Evolutionary conservation across 2,329 filamentous ascomycete species (phyloP).

Genomic region (Arthrobotrys megalospora): DNA sequence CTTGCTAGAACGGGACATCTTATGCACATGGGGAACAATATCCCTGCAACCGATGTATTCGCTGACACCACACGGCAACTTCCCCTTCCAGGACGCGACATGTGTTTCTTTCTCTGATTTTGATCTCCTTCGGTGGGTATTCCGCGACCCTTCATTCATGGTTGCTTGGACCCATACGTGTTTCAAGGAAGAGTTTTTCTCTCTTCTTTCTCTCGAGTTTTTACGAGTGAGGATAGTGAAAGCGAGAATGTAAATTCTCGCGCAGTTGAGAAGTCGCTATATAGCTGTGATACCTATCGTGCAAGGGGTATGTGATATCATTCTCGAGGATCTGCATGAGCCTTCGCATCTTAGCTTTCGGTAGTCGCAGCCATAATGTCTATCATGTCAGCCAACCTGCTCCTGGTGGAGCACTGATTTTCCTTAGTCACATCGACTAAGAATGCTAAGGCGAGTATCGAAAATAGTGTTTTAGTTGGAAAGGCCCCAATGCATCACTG

Average conservation of each 20-base stretch:
- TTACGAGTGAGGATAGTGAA: not conserved
- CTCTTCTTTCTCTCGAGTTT: not conserved
- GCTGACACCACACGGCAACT: constrained; percentile 30
- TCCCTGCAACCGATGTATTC: constrained; percentile 25
- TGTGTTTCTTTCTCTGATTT: constrained; percentile 3
- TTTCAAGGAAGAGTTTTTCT: constrained; percentile 2
- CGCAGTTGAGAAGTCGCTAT: not conserved
- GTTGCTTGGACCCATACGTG: not conserved
- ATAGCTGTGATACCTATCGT: not conserved
- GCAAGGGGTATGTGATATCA: constrained; percentile 26
- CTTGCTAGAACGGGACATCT: constrained; percentile 5
- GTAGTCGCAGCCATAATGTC: constrained; percentile 31
- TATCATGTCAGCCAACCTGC: constrained; percentile 22
- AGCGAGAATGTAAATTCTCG: not conserved
- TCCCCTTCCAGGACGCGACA: constrained; percentile 16
- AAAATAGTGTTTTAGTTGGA: constrained; percentile 11
- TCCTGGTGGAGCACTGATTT: constrained; percentile 16
- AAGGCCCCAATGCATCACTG: constrained; percentile 14
- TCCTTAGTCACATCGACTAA: constrained; percentile 12
- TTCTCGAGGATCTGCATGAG: constrained; percentile 30
- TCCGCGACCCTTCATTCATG: constrained; percentile 2
- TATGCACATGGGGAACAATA: constrained; percentile 14
- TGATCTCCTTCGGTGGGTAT: constrained; percentile 4
- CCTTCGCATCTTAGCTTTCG: constrained; percentile 5
- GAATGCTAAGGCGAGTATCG: not conserved